Percentiles rank a stretch among this genome's conserved stretches.
Conservation (phyloP, 1,284 basidiomycete species). For the Cryptococcus jaspeensis region DNA sequence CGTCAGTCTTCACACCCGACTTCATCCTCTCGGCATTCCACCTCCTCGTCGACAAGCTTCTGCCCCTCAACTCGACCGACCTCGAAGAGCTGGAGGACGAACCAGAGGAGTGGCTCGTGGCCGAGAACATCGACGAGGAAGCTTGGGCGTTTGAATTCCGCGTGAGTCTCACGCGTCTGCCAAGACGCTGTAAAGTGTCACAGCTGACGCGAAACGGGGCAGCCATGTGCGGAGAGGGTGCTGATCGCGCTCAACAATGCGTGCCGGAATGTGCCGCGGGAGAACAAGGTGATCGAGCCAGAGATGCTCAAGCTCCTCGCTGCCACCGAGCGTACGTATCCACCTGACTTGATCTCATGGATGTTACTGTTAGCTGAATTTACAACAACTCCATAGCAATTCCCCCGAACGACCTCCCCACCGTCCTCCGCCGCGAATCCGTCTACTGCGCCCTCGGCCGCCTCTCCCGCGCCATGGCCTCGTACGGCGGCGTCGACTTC, state of each 20-base stretch:
- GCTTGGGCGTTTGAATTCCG: constrained; percentile 87
- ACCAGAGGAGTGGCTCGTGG: constrained; percentile 85
- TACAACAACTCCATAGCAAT: constrained; percentile 31
- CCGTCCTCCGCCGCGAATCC: constrained; percentile 76
- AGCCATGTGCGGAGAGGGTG: constrained; percentile 83
- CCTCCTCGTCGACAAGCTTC: constrained; percentile 73
- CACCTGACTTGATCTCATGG: no score
- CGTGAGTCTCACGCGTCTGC: constrained; percentile 54
- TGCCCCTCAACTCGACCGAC: constrained; percentile 74
- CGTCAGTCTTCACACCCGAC: constrained; percentile 64
- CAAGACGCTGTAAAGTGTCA: constrained; percentile 1
- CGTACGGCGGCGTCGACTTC: constrained; percentile 44
- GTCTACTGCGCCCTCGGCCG: constrained; percentile 84
- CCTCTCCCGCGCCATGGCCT: constrained; percentile 63
- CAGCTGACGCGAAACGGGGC: background rate
- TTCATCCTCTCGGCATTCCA: constrained; percentile 77
- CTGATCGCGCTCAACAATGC: constrained; percentile 74
- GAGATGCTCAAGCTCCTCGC: constrained; percentile 63
- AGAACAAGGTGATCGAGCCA: constrained; percentile 60
- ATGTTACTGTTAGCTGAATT: background rate
- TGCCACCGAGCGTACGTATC: constrained; percentile 59
- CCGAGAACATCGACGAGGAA: constrained; percentile 73
- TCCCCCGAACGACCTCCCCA: constrained; percentile 58
- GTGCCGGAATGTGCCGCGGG: constrained; percentile 60
- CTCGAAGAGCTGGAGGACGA: constrained; percentile 75